A percentile compares a stretch with the other conserved stretches of the same genome.
Conservation (phyloP, 129 eudicot species). For the Gnaphalium uliginosum region DNA sequence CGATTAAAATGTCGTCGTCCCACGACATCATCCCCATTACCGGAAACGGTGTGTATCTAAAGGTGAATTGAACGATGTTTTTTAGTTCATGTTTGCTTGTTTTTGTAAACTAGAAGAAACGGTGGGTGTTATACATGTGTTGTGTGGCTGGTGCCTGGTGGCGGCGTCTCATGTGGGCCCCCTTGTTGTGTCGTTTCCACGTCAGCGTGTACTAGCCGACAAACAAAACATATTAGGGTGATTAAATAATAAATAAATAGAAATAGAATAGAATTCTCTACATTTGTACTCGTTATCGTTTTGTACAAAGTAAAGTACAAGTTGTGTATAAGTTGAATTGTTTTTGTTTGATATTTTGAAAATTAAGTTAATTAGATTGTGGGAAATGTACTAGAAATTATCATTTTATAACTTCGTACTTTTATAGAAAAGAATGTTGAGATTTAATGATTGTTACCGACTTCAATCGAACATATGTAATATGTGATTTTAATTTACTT, state of each 20-base stretch:
- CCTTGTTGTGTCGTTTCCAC: constrained; percentile 35
- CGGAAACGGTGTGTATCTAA: neutral
- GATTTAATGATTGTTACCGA: no score
- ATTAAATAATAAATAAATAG: no score
- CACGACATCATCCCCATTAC: constrained; percentile 46
- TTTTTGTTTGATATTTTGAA: no score
- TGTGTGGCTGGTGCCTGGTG: constrained; percentile 30
- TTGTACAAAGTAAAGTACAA: no score
- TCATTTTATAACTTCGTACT: no score
- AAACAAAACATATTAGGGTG: neutral
- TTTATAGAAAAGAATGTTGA: no score
- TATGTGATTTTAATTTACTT: no score
- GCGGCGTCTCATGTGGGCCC: constrained; percentile 38
- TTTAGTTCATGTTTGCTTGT: constrained; percentile 6
- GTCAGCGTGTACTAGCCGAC: constrained; percentile 31
- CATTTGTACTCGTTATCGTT: neutral
- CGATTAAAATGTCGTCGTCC: constrained; percentile 53
- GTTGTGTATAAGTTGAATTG: no score
- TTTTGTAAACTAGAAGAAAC: neutral
- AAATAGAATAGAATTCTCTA: no score
- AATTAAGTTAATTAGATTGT: no score
- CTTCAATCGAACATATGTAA: no score
- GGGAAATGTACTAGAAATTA: no score
- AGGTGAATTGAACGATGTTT: neutral
- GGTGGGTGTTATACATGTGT: constrained; percentile 7